A percentile compares a stretch with the other conserved stretches of the same genome.
These are phyloP conservation scores for Ustulina deusta DNA, from an alignment of 2,329 filamentous ascomycete species.

Conservation along the genomic window DNA sequence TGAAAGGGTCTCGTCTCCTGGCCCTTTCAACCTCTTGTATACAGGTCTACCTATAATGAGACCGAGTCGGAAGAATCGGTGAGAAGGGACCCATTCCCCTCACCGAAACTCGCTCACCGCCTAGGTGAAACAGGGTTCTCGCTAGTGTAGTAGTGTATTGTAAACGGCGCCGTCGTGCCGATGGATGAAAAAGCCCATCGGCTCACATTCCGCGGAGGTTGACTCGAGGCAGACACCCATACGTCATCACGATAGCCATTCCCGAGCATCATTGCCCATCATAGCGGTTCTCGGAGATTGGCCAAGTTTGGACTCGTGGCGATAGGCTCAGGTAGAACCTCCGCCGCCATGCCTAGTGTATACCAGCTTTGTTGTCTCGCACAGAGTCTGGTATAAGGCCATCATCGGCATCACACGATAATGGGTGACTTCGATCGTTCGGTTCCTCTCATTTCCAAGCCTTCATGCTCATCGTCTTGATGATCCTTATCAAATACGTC, in stretches of 20 bases:
- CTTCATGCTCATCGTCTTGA: conserved; percentile 42
- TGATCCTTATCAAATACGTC: conserved; percentile 64
- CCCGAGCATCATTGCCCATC: conserved; percentile 35
- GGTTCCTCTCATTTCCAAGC: conserved; percentile 45
- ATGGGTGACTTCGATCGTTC: conserved; percentile 37
- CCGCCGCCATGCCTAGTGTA: conserved; percentile 36
- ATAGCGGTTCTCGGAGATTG: conserved; percentile 20
- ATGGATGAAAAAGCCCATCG: conserved; percentile 28
- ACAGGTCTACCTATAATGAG: conserved; percentile 12
- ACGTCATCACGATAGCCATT: conserved; percentile 36
- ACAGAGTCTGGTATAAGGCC: conserved; percentile 32
- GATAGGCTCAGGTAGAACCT: conserved; percentile 43
- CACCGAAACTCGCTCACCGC: conserved; percentile 38
- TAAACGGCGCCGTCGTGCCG: conserved; percentile 32
- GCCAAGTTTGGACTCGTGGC: not conserved
- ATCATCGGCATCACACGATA: conserved; percentile 38
- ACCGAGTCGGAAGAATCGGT: conserved; percentile 30
- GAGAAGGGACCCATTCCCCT: conserved; percentile 36
- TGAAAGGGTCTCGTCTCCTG: conserved; percentile 2
- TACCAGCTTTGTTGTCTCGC: conserved; percentile 29
- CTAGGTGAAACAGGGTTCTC: conserved; percentile 36
- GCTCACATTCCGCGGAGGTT: conserved; percentile 32
- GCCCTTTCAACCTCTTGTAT: conserved; percentile 1
- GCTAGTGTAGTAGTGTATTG: no score
- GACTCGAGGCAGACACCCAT: conserved; percentile 23